phyloP scores from a whole-genome alignment of 495 filamentous ascomycete species.

The Penicillium canescens region DNA sequence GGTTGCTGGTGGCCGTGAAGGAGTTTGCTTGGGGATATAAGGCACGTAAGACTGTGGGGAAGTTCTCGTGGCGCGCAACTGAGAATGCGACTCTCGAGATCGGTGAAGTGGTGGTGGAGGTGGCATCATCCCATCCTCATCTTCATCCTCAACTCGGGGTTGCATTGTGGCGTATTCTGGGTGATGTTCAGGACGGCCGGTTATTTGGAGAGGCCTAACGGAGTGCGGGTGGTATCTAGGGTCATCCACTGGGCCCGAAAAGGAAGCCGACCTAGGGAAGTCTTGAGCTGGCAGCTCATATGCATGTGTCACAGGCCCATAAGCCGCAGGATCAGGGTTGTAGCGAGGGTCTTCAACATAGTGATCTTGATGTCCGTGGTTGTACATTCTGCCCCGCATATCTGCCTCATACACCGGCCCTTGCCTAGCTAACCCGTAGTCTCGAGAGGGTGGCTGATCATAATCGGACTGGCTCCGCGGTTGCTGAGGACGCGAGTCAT shows the following conservation, averaged over 20 bases:
- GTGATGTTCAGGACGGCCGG: conserved; percentile 27
- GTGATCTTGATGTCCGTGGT: conserved; percentile 14
- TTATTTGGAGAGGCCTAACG: conserved; percentile 23
- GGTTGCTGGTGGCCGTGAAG: conserved; percentile 18
- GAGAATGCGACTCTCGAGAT: conserved; percentile 32
- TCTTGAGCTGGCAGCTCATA: conserved; percentile 14
- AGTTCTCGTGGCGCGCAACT: conserved; percentile 25
- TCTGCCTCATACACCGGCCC: conserved; percentile 23
- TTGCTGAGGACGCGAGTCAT: conserved; percentile 23
- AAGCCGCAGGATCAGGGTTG: conserved; percentile 20
- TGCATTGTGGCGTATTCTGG: conserved; percentile 59
- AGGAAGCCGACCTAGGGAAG: conserved; percentile 18
- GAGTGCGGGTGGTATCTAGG: conserved; percentile 25
- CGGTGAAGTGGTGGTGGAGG: conserved; percentile 52
- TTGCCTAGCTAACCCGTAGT: conserved; percentile 28
- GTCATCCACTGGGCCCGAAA: conserved; percentile 18
- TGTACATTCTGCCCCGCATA: conserved; percentile 14
- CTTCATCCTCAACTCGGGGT: conserved; percentile 68
- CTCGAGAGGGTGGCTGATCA: conserved; percentile 26
- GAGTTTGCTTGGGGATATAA: conserved; percentile 36
- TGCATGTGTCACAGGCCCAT: conserved; percentile 15
- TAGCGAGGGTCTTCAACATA: conserved; percentile 25
- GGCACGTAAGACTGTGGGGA: conserved; percentile 32
- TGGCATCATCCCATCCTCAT: conserved; percentile 50
- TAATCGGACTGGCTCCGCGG: conserved; percentile 29